phyloP scores from a whole-genome alignment of 2,329 filamentous ascomycete species.

The Pseudogymnoascus sp. region DNA sequence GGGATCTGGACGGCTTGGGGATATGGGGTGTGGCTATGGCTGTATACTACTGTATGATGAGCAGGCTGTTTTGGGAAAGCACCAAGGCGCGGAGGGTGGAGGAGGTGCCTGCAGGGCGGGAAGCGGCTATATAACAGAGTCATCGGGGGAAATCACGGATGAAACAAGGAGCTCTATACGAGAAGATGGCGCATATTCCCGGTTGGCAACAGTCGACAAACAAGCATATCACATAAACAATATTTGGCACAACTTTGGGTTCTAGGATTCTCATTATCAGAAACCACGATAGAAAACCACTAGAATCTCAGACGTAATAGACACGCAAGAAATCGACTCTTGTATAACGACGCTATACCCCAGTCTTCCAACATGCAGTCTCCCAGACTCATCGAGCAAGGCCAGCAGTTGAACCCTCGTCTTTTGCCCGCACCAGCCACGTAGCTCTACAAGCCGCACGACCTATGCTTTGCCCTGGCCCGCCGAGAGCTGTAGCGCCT shows the following conservation, averaged over 20 bases:
- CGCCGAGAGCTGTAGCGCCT: slow-evolving; percentile 5
- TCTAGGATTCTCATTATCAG: slow-evolving; percentile 8
- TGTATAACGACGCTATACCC: slow-evolving; percentile 3
- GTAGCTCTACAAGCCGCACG: not conserved
- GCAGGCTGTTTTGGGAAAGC: not conserved
- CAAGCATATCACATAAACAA: not conserved
- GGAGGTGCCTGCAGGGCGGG: not conserved
- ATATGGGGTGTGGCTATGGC: not conserved
- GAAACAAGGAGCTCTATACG: not conserved
- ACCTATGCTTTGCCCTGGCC: not conserved
- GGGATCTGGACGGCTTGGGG: not conserved
- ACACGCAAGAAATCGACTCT: slow-evolving; percentile 9
- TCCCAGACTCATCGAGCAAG: slow-evolving; percentile 1
- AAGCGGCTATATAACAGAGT: not conserved
- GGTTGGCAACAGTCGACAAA: not conserved
- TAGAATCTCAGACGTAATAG: slow-evolving; percentile 4
- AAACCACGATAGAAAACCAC: not conserved
- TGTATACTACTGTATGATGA: not conserved
- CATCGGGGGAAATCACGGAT: not conserved
- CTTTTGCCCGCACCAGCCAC: not conserved
- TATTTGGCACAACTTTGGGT: not conserved
- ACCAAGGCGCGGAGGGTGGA: not conserved
- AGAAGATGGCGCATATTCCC: not conserved
- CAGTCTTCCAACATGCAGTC: not conserved
- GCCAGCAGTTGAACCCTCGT: not conserved